Evolutionary conservation across 108 stramenopile genomes (phyloP).

Genomic region (Skeletonema marinoi): DNA sequence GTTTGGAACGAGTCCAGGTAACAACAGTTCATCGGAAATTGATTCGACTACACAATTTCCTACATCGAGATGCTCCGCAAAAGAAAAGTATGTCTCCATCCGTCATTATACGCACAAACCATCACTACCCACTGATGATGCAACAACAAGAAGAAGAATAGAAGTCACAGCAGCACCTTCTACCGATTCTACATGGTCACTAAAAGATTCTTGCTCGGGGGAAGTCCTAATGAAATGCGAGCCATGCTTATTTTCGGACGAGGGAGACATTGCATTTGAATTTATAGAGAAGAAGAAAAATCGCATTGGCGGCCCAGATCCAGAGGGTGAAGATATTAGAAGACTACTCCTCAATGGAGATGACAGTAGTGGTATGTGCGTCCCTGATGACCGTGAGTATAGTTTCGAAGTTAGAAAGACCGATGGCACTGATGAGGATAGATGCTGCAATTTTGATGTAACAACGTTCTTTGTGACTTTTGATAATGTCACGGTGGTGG

Average conservation of each 20-base stretch:
- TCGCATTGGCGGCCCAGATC: not conserved
- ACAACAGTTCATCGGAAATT: not conserved
- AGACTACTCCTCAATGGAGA: slow-evolving; percentile 3
- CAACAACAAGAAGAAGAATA: not conserved
- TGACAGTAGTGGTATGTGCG: not conserved
- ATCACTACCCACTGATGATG: not conserved
- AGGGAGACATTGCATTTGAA: not conserved
- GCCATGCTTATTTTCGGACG: slow-evolving; percentile 5
- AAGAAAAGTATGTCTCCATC: not conserved
- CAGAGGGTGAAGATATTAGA: not conserved
- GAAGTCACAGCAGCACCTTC: not conserved
- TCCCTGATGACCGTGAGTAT: not conserved
- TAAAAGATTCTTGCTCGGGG: slow-evolving; percentile 17
- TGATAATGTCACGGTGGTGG: not conserved
- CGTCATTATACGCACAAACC: not conserved
- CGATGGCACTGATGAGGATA: not conserved
- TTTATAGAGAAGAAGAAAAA: not conserved
- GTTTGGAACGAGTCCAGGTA: not conserved
- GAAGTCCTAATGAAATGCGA: slow-evolving; percentile 12
- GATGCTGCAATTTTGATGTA: not conserved
- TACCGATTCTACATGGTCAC: slow-evolving; percentile 21
- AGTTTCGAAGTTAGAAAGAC: not conserved
- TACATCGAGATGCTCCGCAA: not conserved
- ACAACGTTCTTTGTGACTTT: not conserved
- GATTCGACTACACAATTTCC: not conserved